Evolutionary conservation across 164 flowering plant genomes (phyloP).

Genomic region (grape (Vitis vinifera)): ASM3070453v1 NC_081811.1:3517501-3518000

Average conservation of each 20-base stretch:
- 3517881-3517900: no score
- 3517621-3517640: not conserved
- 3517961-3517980: no score
- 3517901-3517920: no score
- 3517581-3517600: conserved; percentile 27
- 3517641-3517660: no score
- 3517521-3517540: conserved; percentile 1
- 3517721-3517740: conserved; percentile 10
- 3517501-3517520: not conserved
- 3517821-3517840: no score
- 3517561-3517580: conserved; percentile 27
- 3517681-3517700: no score
- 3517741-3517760: conserved; percentile 32
- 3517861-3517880: no score
- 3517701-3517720: not conserved
- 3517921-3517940: no score
- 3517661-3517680: no score
- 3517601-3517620: conserved; percentile 32
- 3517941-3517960: no score
- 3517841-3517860: no score
- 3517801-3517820: conserved; percentile 4
- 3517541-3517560: not conserved
- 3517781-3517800: conserved; percentile 29
- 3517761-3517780: conserved; percentile 36
- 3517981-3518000: no score